Percentiles rank a stretch among this genome's conserved stretches.
Conservation (phyloP, 768 basidiomycete species). For the Suillus occidentalis region DNA sequence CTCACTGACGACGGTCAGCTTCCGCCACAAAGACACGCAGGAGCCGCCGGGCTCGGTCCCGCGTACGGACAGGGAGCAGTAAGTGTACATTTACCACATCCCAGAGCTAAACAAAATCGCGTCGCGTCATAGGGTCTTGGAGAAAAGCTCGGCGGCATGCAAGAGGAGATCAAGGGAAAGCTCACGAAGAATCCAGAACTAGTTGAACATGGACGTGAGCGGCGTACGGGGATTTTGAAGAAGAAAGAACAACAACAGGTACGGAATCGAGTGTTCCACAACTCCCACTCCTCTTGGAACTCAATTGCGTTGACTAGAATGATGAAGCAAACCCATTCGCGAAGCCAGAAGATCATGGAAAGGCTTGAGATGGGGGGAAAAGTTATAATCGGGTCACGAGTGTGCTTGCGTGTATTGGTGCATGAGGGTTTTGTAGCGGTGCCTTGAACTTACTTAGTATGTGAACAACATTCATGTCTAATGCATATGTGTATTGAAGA, state of each 20-base stretch:
- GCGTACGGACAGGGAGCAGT: slow-evolving; percentile 34
- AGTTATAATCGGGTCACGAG: background rate
- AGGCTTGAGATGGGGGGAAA: background rate
- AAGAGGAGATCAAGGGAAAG: slow-evolving; percentile 42
- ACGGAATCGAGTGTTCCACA: background rate
- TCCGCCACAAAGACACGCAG: slow-evolving; percentile 43
- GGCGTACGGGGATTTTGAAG: slow-evolving; percentile 42
- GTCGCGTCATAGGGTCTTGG: slow-evolving; percentile 23
- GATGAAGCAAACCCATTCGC: slow-evolving; percentile 9
- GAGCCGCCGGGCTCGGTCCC: slow-evolving; percentile 41
- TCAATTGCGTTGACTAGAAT: background rate
- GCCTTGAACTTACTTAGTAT: background rate
- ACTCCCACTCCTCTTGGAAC: background rate
- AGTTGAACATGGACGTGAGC: slow-evolving; percentile 38
- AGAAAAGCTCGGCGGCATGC: slow-evolving; percentile 38
- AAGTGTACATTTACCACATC: slow-evolving; percentile 9
- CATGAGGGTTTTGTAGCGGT: background rate
- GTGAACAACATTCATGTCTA: background rate
- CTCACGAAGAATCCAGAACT: slow-evolving; percentile 36
- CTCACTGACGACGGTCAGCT: slow-evolving; percentile 19
- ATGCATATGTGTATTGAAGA: slow-evolving; percentile 47
- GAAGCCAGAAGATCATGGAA: background rate
- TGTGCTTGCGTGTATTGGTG: background rate
- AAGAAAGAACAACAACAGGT: slow-evolving; percentile 33
- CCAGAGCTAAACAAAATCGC: background rate